Conservation (phyloP, 1,139 yeast genomes). For the Taiozyma sp. region DNA sequence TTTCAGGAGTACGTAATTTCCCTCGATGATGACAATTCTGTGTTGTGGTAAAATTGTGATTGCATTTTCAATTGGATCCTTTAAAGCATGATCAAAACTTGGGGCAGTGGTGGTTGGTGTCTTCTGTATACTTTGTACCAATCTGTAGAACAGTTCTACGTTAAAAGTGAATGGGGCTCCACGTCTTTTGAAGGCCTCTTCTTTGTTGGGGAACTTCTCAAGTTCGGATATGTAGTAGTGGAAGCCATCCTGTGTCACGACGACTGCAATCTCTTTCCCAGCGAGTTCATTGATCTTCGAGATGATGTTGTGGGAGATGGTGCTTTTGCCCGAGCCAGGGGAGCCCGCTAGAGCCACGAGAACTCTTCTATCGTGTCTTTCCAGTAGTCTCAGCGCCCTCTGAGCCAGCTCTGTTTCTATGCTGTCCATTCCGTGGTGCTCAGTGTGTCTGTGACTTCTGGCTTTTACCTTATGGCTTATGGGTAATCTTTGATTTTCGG, state of each 20-base stretch:
- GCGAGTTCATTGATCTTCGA: conserved; percentile 28
- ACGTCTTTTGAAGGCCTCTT: conserved; percentile 48
- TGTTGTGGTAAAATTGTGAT: conserved; percentile 38
- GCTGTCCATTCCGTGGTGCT: conserved; percentile 3
- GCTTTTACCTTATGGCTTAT: too few species aligned
- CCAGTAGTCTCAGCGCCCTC: conserved; percentile 4
- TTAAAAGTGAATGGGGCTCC: conserved; percentile 78
- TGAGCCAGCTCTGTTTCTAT: conserved; percentile 2
- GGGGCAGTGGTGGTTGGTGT: conserved; percentile 6
- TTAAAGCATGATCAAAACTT: conserved; percentile 39
- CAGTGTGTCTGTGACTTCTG: neutral
- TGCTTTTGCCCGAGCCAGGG: conserved; percentile 81
- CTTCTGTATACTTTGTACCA: conserved; percentile 2
- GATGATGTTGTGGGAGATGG: conserved; percentile 43
- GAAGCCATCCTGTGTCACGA: conserved; percentile 50
- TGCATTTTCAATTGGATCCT: conserved; percentile 60
- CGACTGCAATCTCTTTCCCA: conserved; percentile 7
- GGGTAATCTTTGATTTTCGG: neutral
- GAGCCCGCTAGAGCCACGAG: conserved; percentile 63
- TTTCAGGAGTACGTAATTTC: conserved; percentile 26
- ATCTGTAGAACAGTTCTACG: conserved; percentile 24
- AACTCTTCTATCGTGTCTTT: conserved; percentile 34
- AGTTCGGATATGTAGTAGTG: conserved; percentile 53
- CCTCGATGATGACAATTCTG: conserved; percentile 52
- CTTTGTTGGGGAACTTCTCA: conserved; percentile 40